Conservation (phyloP, 2,329 filamentous ascomycete species). For the Aureobasidium leucospermi region DNA sequence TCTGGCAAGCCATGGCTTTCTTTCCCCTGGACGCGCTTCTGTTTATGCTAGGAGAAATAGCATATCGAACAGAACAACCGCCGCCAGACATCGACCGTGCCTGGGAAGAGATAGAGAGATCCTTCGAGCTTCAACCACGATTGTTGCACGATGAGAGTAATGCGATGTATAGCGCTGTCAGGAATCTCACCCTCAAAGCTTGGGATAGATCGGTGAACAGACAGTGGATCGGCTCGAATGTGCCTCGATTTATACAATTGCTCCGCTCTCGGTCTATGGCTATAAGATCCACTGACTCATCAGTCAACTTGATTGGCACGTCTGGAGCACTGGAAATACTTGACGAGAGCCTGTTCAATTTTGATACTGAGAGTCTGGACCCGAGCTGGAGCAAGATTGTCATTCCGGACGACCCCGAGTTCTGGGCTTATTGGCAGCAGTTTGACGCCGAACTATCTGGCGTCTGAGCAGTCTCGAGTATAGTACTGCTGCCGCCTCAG, state of each 20-base stretch:
- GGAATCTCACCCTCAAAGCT: conserved; percentile 37
- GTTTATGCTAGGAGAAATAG: conserved; percentile 30
- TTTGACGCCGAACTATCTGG: neutral
- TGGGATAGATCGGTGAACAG: conserved; percentile 25
- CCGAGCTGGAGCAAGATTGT: neutral
- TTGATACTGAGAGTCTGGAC: neutral
- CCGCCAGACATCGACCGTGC: conserved; percentile 26
- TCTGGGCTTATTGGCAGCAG: conserved; percentile 11
- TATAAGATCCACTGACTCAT: neutral
- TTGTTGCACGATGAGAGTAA: conserved; percentile 29
- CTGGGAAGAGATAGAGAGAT: conserved; percentile 40
- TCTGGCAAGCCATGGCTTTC: conserved; percentile 47
- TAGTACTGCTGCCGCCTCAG: too few species aligned
- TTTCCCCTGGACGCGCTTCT: conserved; percentile 38
- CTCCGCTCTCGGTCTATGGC: neutral
- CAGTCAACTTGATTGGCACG: neutral
- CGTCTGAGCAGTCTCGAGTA: neutral
- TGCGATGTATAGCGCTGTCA: conserved; percentile 37
- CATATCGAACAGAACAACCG: conserved; percentile 16
- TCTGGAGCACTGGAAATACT: conserved; percentile 13
- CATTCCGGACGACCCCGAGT: conserved; percentile 1
- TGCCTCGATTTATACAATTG: neutral
- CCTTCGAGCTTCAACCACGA: conserved; percentile 37
- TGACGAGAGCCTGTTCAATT: neutral
- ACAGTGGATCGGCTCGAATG: neutral